These are phyloP conservation scores for Melampsora americana DNA, from an alignment of 1,284 basidiomycete species.

Conservation along the genomic window DNA sequence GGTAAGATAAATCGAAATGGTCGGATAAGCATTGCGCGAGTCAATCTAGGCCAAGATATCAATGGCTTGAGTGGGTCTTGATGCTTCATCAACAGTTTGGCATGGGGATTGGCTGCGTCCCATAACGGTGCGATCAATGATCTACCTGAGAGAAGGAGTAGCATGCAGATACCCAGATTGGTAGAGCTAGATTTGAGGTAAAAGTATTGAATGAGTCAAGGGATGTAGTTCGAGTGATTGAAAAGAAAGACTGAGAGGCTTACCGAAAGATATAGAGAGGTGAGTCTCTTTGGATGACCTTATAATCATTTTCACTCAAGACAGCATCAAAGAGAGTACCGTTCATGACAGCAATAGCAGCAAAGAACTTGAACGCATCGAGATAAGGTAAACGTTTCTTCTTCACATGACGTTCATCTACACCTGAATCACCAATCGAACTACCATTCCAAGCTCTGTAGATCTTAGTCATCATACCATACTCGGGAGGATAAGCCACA, in stretches of 20 bases:
- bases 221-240: neutral
- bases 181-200: conserved; percentile 46
- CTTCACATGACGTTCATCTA: conserved; percentile 39
- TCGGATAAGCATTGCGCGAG: conserved; percentile 52
- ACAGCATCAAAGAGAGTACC: conserved; percentile 53
- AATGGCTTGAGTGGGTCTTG: conserved; percentile 43
- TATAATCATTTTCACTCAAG: conserved; percentile 48
- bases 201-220: neutral
- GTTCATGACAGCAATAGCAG: conserved; percentile 53
- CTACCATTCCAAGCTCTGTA: conserved; percentile 38
- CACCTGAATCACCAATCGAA: conserved; percentile 27
- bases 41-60: conserved; percentile 52
- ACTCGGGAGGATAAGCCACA: conserved; percentile 12
- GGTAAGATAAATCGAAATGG: conserved; percentile 54
- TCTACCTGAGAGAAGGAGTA: conserved; percentile 52
- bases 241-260: neutral
- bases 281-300: conserved; percentile 50
- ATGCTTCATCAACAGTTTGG: conserved; percentile 15
- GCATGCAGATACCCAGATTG: conserved; percentile 51
- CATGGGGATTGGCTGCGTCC: conserved; percentile 47
- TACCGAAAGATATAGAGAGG: conserved; percentile 52
- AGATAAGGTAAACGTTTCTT: conserved; percentile 51
- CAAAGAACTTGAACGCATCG: conserved; percentile 53
- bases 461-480: conserved; percentile 18
- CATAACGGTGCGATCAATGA: conserved; percentile 52